Percentiles rank a stretch among this genome's conserved stretches.
These are phyloP conservation scores for Arthrobotrys sphaeroides DNA, from an alignment of 2,329 filamentous ascomycete genomes.

Conservation along the genomic window DNA sequence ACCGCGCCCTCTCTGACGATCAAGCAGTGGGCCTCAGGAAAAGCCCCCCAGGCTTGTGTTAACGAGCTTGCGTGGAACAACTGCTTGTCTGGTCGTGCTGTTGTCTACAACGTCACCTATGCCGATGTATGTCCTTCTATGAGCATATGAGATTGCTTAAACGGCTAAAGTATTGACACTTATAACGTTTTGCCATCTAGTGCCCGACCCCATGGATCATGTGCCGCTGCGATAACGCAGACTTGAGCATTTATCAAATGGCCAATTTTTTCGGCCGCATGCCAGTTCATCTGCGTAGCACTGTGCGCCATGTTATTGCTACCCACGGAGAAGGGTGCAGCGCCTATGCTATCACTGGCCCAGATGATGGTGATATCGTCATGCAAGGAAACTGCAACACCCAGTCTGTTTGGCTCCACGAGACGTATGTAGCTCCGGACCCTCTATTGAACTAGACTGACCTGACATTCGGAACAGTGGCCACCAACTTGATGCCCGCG, in stretches of 20 bases:
- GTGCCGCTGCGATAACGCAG: slow-evolving; percentile 43
- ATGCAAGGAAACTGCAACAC: slow-evolving; percentile 44
- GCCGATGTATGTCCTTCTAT: slow-evolving; percentile 10
- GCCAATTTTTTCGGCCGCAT: slow-evolving; percentile 41
- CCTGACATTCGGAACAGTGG: slow-evolving; percentile 9
- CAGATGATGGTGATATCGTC: slow-evolving; percentile 44
- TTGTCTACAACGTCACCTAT: slow-evolving; percentile 40
- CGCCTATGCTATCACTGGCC: slow-evolving; percentile 37
- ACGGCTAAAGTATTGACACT: background rate
- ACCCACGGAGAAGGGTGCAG: slow-evolving; percentile 31
- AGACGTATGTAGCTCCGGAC: slow-evolving; percentile 28
- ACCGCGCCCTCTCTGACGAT: slow-evolving; percentile 14
- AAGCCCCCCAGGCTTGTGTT: slow-evolving; percentile 36
- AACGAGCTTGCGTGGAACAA: slow-evolving; percentile 43
- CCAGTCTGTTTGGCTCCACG: slow-evolving; percentile 36
- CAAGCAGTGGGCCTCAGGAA: slow-evolving; percentile 24
- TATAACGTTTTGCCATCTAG: background rate
- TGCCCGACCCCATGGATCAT: slow-evolving; percentile 31
- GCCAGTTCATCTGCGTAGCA: slow-evolving; percentile 41
- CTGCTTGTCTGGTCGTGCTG: slow-evolving; percentile 24
- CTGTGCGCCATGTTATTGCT: slow-evolving; percentile 36
- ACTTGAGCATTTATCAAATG: slow-evolving; percentile 44
- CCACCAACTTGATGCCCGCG: slow-evolving; percentile 40
- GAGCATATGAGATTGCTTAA: background rate
- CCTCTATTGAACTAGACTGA: background rate